Percentiles rank a stretch among this genome's conserved stretches.
Conservation (phyloP, 225 moss, liverwort and hornwort genomes). For the Marchantia paleacea region DNA sequence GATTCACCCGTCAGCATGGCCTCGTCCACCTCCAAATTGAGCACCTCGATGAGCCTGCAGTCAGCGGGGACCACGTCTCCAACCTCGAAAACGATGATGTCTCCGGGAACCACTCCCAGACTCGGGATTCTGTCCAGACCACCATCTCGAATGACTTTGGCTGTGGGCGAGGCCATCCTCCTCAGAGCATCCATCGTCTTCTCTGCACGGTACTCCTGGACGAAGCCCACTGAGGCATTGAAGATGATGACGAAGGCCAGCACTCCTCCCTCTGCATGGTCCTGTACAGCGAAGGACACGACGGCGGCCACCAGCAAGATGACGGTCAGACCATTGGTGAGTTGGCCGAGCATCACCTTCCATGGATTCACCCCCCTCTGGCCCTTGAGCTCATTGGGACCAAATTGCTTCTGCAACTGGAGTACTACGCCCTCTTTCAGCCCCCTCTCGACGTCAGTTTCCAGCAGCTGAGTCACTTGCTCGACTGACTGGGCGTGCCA, state of each 20-base stretch:
- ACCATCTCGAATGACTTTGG: conserved; percentile 44
- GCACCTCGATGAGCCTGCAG: conserved; percentile 44
- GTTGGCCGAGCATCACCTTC: neutral
- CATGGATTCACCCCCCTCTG: neutral
- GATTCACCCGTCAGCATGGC: conserved; percentile 25
- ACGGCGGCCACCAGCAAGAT: neutral
- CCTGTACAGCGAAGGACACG: neutral
- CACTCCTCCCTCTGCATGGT: conserved; percentile 1
- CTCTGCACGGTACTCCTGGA: conserved; percentile 49
- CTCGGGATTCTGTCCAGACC: conserved; percentile 19
- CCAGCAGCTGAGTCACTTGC: neutral
- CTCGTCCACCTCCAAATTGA: conserved; percentile 49
- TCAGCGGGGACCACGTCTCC: conserved; percentile 51
- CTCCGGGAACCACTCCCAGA: conserved; percentile 37
- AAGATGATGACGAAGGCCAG: conserved; percentile 38
- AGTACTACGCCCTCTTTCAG: neutral
- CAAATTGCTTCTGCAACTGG: neutral
- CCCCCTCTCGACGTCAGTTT: neutral
- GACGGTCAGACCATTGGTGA: neutral
- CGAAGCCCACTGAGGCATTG: conserved; percentile 40
- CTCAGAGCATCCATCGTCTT: conserved; percentile 53
- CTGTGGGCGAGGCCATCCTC: conserved; percentile 52
- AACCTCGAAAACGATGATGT: conserved; percentile 45
- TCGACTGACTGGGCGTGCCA: neutral
- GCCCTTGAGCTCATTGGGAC: neutral